Evolutionary conservation across 305 asterid genomes (phyloP), one percentile per base, ranked within the genome.

Genomic region (Fraxinus angustifolia): DNA sequence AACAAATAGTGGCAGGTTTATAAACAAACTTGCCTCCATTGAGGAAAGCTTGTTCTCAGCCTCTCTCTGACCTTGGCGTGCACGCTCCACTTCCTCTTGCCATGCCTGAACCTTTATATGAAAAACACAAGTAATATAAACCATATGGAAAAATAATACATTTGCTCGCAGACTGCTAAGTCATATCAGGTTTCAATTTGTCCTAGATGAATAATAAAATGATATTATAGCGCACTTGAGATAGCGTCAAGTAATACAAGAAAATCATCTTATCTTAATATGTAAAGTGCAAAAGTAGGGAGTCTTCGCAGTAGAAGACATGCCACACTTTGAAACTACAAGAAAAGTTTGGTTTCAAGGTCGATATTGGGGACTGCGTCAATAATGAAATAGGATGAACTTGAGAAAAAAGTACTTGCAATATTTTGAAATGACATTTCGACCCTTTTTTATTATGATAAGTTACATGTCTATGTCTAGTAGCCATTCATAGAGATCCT

Each of bases 1-100:
- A 4, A 45, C 56, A 82, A 30, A 36, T 30, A 75, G 67, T 38
- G 56, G 56, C 35, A 84, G 80, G 65, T 21, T 76, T 83, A 30
- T 82, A 73, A 71, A 78, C 50, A 75, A 78, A 86, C 97, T 92
- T 93, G 91, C 99, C 98, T 96, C 99, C 92, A 91, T 89, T 58
- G 95, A 90, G 81, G 98, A 91, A 87, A 93, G 91, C 84, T 93
- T 96, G 88, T 88, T 91, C 87, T 94, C 99, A 82, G 98, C 98
- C 87, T 96, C 99, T 87, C 99, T 91, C 86, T 96, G 98, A 86
- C 95, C 86, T 86, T 88, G 92, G 81, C 96, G 98, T 23, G 98
- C 93, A 75, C 97, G 97, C 90, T 94, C 99, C 87, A 94, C 97
- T 91, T 96, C 99, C 86, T 93, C 98, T 88, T 96, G 98, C 98